A percentile compares a stretch with the other conserved stretches of the same genome.
Evolutionary conservation across 306 rosid genomes (phyloP).

Genomic region (Cucumis hystrix): DNA sequence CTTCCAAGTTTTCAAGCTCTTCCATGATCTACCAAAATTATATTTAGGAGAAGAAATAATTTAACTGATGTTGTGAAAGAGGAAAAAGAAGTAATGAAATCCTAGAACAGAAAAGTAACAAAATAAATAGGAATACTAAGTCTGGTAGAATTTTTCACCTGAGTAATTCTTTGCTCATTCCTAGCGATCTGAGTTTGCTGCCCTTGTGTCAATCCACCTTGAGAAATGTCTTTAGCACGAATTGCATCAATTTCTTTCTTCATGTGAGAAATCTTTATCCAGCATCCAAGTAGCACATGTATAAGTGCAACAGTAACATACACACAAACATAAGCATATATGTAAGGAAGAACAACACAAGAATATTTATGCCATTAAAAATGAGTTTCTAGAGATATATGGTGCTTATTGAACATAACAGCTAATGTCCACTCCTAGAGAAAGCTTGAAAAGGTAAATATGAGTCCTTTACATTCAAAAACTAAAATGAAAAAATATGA

Average conservation of each 20-base stretch:
- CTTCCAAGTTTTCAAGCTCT: slow-evolving; percentile 96
- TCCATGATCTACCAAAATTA: slow-evolving; percentile 45
- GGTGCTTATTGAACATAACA: neutral
- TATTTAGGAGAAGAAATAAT: neutral
- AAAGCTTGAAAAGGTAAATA: neutral
- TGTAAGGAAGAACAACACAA: neutral
- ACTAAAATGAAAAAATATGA: neutral
- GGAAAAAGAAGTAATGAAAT: neutral
- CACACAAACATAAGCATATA: neutral
- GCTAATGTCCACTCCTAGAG: neutral
- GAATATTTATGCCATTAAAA: neutral
- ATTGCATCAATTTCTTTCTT: slow-evolving; percentile 92
- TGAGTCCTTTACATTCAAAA: neutral
- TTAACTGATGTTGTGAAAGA: neutral
- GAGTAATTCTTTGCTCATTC: slow-evolving; percentile 81
- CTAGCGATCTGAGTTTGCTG: slow-evolving; percentile 96
- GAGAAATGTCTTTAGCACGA: slow-evolving; percentile 88
- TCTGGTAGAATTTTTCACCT: slow-evolving; percentile 34
- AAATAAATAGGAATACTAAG: neutral
- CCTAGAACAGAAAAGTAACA: neutral
- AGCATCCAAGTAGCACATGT: neutral
- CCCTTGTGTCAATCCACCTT: slow-evolving; percentile 96
- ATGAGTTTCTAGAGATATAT: neutral
- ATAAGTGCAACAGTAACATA: slow-evolving; percentile 1
- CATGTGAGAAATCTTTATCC: slow-evolving; percentile 72